These are phyloP conservation scores for Rhodosporidiobolus sp. DNA, from an alignment of 768 basidiomycete genomes.

Conservation along the genomic window DNA sequence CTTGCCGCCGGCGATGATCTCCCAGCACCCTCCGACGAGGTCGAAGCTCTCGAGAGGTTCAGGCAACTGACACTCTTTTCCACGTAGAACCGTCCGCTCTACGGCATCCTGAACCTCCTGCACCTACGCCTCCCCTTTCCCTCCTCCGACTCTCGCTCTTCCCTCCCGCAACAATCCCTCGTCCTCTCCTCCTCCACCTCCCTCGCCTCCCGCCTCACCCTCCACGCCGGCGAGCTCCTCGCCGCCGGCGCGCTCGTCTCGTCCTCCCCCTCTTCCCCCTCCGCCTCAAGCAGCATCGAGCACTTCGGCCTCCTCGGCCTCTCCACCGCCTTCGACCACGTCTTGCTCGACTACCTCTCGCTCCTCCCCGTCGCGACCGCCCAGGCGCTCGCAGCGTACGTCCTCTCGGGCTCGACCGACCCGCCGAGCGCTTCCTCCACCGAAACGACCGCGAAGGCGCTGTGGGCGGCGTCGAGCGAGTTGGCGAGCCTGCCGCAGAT, in stretches of 20 bases:
- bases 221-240: conserved; percentile 27
- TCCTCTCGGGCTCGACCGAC: conserved; percentile 1
- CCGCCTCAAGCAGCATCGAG: neutral
- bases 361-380: neutral
- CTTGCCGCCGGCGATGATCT: neutral
- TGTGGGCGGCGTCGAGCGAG: too few relatives aligned
- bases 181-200: neutral
- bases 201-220: neutral
- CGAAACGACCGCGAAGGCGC: too few relatives aligned
- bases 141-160: conserved; percentile 3
- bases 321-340: conserved; percentile 19
- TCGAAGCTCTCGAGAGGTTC: too few relatives aligned
- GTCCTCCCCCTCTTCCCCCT: neutral
- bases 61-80: neutral
- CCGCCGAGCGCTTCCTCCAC: neutral
- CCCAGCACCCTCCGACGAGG: too few relatives aligned
- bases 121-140: conserved; percentile 15
- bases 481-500: neutral
- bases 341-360: conserved; percentile 21
- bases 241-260: neutral
- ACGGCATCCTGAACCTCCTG: conserved; percentile 28
- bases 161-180: conserved; percentile 6
- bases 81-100: conserved; percentile 20
- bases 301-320: neutral
- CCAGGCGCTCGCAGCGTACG: conserved; percentile 1